These are phyloP conservation scores for Pyrus betulifolia DNA, from an alignment of 306 rosid species.

Conservation along the genomic window DNA sequence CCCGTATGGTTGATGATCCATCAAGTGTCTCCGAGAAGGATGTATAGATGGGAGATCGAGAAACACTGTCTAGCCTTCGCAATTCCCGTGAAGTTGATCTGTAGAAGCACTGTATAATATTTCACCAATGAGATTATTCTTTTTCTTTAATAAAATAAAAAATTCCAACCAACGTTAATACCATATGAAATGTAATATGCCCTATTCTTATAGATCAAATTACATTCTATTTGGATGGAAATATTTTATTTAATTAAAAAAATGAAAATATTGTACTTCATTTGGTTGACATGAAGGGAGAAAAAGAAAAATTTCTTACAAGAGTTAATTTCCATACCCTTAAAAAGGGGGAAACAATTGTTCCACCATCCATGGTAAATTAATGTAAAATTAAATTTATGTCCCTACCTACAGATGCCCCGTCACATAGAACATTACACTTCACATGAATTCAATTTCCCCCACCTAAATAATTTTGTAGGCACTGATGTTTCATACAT, in stretches of 20 bases:
- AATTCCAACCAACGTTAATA: too few relatives aligned
- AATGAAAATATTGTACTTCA: background rate
- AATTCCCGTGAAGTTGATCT: slow-evolving; percentile 94
- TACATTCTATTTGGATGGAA: background rate
- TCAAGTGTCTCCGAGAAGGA: slow-evolving; percentile 91
- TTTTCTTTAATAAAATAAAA: background rate
- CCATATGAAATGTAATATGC: background rate
- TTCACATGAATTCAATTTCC: background rate
- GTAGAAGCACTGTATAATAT: slow-evolving; percentile 65
- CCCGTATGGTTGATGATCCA: slow-evolving; percentile 83
- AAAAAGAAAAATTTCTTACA: background rate
- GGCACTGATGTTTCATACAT: background rate
- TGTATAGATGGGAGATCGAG: slow-evolving; percentile 94
- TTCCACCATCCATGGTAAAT: background rate
- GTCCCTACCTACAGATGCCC: background rate
- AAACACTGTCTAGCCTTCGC: slow-evolving; percentile 87
- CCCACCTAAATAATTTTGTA: background rate
- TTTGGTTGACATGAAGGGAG: background rate
- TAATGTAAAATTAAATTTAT: background rate
- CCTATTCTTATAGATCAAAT: background rate
- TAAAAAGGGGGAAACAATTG: background rate
- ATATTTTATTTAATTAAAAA: background rate
- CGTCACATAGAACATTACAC: background rate
- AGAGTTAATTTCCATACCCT: background rate
- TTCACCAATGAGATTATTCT: slow-evolving; percentile 2